Percentiles rank a stretch among this genome's conserved stretches.
Conservation (phyloP, 495 filamentous ascomycete species). For the Penicillium lividum region DNA sequence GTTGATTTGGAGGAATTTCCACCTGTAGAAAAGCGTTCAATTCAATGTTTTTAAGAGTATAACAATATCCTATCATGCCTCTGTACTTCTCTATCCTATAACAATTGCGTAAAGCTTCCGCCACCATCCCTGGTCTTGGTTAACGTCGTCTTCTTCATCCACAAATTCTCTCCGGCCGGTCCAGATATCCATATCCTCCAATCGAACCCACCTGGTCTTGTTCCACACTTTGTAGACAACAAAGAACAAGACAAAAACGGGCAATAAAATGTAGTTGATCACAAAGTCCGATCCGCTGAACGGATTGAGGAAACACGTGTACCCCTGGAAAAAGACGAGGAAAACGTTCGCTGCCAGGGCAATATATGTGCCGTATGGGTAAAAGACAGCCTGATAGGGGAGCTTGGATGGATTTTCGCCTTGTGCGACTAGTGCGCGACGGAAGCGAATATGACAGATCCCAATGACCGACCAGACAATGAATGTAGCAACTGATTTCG, state of each 20-base stretch:
- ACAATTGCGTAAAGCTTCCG: slow-evolving; percentile 23
- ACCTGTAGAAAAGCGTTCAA: not conserved
- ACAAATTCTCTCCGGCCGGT: slow-evolving; percentile 51
- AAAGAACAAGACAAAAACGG: slow-evolving; percentile 62
- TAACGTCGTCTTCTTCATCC: slow-evolving; percentile 15
- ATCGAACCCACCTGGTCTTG: slow-evolving; percentile 53
- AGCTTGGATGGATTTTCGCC: slow-evolving; percentile 53
- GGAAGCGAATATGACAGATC: slow-evolving; percentile 69
- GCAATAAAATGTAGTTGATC: slow-evolving; percentile 66
- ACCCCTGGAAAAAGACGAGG: slow-evolving; percentile 66
- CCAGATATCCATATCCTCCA: slow-evolving; percentile 61
- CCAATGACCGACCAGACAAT: slow-evolving; percentile 67
- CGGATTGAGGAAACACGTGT: slow-evolving; percentile 53
- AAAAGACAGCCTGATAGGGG: slow-evolving; percentile 59
- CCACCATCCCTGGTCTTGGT: slow-evolving; percentile 17
- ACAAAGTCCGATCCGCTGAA: slow-evolving; percentile 63
- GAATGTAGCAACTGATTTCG: slow-evolving; percentile 58
- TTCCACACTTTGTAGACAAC: slow-evolving; percentile 58
- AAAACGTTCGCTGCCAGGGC: slow-evolving; percentile 61
- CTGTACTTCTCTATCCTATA: slow-evolving; percentile 22
- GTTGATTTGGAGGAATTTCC: not conserved
- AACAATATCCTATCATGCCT: not conserved
- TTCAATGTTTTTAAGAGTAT: not conserved
- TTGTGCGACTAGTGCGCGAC: slow-evolving; percentile 56
- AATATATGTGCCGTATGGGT: slow-evolving; percentile 65